Percentiles rank a stretch among this genome's conserved stretches.
Conservation (phyloP, 1,139 yeast genomes). For the Geotrichum macrosporum region DNA sequence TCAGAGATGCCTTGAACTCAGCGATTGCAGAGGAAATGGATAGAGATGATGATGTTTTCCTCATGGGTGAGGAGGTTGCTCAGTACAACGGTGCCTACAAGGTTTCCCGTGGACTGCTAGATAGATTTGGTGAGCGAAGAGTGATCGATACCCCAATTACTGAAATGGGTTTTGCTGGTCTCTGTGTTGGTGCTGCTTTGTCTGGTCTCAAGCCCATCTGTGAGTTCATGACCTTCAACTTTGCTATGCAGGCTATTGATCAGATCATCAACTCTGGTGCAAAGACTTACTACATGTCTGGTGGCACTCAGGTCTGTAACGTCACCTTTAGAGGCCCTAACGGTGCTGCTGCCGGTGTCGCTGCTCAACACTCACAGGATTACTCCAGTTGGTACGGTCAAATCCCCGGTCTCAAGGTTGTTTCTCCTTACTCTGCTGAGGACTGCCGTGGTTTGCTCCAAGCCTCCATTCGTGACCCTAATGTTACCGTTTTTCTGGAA, state of each 20-base stretch:
- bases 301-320: conserved; percentile 96
- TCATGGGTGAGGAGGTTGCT: conserved; percentile 99
- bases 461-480: conserved; percentile 97
- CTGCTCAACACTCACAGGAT: conserved; percentile 98
- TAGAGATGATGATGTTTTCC: conserved; percentile 86
- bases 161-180: conserved; percentile 98
- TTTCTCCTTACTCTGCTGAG: conserved; percentile 92
- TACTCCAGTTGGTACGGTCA: conserved; percentile 97
- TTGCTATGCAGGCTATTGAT: conserved; percentile 99
- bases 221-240: conserved; percentile 98
- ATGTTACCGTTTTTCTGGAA: conserved; percentile 93
- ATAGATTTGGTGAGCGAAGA: conserved; percentile 95
- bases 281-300: conserved; percentile 97
- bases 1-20: conserved; percentile 92
- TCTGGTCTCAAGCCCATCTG: conserved; percentile 96
- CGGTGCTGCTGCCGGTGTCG: conserved; percentile 99
- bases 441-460: conserved; percentile 94
- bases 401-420: conserved; percentile 95
- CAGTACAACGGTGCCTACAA: conserved; percentile 99
- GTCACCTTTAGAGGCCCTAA: conserved; percentile 98
- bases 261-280: conserved; percentile 98
- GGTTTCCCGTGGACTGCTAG: conserved; percentile 90
- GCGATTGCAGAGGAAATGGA: conserved; percentile 98
- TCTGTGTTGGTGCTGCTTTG: conserved; percentile 95
- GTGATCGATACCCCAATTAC: conserved; percentile 97